Evolutionary conservation across 768 basidiomycete species (phyloP).

Genomic region (Lactifluus piperatus): DNA sequence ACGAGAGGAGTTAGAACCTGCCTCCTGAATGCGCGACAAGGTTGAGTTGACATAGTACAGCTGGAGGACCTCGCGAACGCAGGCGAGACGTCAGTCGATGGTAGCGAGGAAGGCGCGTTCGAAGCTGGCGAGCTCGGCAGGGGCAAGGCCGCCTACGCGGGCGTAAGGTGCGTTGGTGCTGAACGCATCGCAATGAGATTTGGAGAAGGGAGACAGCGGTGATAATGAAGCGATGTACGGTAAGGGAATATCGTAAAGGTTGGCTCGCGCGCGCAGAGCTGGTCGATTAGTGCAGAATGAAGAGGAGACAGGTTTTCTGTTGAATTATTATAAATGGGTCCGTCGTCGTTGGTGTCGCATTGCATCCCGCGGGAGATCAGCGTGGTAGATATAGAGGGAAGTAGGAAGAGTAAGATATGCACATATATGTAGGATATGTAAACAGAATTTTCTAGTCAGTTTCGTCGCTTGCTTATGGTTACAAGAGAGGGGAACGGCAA

Average conservation of each 20-base stretch:
- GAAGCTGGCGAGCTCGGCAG: constrained; percentile 85
- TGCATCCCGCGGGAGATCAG: background rate
- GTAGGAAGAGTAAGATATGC: too few species aligned
- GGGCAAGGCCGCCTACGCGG: constrained; percentile 89
- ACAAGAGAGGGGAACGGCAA: too few species aligned
- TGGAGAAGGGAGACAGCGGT: constrained; percentile 87
- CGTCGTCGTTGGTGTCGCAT: background rate
- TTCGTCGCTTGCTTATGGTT: background rate
- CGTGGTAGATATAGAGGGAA: too few species aligned
- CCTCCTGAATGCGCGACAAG: constrained; percentile 75
- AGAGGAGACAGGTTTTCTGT: constrained; percentile 74
- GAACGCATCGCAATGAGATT: constrained; percentile 92
- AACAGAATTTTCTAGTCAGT: background rate
- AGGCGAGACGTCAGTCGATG: constrained; percentile 95
- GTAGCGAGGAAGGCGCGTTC: constrained; percentile 88
- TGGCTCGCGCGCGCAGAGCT: constrained; percentile 81
- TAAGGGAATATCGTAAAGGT: constrained; percentile 92
- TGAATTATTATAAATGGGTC: too few species aligned
- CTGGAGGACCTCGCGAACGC: constrained; percentile 83
- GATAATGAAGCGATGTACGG: constrained; percentile 96
- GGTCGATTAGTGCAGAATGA: constrained; percentile 88
- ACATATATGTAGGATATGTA: too few species aligned
- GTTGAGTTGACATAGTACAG: constrained; percentile 92
- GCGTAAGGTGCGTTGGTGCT: constrained; percentile 94
- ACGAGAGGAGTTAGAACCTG: constrained; percentile 38